phyloP scores from a whole-genome alignment of 2,329 filamentous ascomycete species.

The Xylariaceae sp. region DNA sequence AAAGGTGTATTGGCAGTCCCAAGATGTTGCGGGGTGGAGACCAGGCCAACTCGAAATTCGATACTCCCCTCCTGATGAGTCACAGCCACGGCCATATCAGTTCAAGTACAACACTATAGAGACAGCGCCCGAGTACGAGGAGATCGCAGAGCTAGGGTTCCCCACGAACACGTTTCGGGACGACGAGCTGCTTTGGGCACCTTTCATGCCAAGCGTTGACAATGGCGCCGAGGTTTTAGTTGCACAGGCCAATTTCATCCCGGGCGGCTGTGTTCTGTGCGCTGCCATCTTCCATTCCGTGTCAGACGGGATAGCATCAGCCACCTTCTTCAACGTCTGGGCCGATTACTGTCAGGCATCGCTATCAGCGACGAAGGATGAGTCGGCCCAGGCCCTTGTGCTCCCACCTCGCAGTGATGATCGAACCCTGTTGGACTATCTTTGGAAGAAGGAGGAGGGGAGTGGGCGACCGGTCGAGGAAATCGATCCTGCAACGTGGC shows the following conservation, averaged over 20 bases:
- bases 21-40: neutral
- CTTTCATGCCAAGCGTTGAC: neutral
- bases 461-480: neutral
- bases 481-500: neutral
- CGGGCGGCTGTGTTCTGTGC: neutral
- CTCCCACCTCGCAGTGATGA: neutral
- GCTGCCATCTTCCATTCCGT: neutral
- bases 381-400: neutral
- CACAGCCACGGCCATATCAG: neutral
- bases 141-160: neutral
- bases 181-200: neutral
- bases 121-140: neutral
- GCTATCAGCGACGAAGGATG: neutral
- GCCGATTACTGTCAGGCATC: neutral
- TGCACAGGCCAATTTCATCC: conserved; percentile 8
- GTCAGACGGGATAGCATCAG: neutral
- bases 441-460: neutral
- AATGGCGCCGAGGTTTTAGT: conserved; percentile 1
- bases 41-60: conserved; percentile 4
- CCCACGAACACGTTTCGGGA: neutral
- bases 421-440: neutral
- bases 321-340: neutral
- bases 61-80: neutral
- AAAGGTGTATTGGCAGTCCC: neutral
- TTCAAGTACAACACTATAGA: conserved; percentile 3